These are phyloP conservation scores for Gloeopeniophorella convolvens DNA, from an alignment of 768 basidiomycete genomes.

Conservation along the genomic window DNA sequence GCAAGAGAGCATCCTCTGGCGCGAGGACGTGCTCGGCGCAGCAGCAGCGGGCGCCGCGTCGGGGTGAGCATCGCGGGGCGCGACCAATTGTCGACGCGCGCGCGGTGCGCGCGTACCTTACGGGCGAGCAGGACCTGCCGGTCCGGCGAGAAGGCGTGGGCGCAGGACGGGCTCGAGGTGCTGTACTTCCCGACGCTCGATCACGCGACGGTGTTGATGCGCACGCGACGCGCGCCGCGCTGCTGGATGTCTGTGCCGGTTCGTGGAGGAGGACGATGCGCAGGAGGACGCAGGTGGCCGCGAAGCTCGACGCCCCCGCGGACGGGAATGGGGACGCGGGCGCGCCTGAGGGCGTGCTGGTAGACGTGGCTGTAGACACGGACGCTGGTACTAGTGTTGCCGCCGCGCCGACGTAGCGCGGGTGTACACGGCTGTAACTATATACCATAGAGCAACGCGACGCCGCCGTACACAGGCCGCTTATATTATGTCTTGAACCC, in stretches of 20 bases:
- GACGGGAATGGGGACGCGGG: no score
- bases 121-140: slow-evolving; percentile 25
- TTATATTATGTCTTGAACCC: slow-evolving; percentile 1
- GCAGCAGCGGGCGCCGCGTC: slow-evolving; percentile 18
- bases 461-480: not conserved
- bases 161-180: slow-evolving; percentile 31
- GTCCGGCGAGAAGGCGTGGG: slow-evolving; percentile 24
- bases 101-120: slow-evolving; percentile 36
- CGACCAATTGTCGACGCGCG: slow-evolving; percentile 39
- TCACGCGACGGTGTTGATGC: slow-evolving; percentile 38
- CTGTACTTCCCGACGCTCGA: slow-evolving; percentile 34
- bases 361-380: no score
- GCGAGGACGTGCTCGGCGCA: slow-evolving; percentile 40
- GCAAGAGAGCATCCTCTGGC: slow-evolving; percentile 55
- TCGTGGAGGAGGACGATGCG: slow-evolving; percentile 21
- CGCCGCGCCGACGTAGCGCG: no score
- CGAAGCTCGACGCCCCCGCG: no score
- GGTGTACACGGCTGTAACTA: no score
- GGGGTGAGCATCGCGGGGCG: slow-evolving; percentile 34
- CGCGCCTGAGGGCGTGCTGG: no score
- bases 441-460: no score
- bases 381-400: no score
- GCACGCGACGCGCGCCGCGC: slow-evolving; percentile 22
- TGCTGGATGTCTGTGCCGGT: slow-evolving; percentile 31
- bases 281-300: not conserved